phyloP scores from a whole-genome alignment of 495 filamentous ascomycete genomes.

The Neurospora sp. region DNA sequence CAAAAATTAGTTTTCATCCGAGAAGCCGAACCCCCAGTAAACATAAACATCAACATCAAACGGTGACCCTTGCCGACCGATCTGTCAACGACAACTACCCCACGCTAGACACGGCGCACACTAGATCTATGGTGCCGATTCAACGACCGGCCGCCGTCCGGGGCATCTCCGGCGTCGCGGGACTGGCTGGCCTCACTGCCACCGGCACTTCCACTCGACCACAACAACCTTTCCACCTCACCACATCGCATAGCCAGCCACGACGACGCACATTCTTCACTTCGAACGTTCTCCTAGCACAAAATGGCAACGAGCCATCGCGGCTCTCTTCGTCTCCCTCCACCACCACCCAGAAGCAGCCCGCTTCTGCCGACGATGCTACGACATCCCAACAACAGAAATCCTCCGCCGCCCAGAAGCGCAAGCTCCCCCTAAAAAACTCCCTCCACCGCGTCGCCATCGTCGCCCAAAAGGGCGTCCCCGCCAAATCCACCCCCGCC shows the following conservation, averaged over 20 bases:
- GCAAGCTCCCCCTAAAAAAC: conserved; percentile 35
- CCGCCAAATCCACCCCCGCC: conserved; percentile 7
- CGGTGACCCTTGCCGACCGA: neutral
- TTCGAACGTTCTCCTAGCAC: conserved; percentile 27
- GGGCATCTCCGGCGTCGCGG: conserved; percentile 2
- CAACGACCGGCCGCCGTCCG: conserved; percentile 9
- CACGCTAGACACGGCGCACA: neutral
- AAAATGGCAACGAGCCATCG: conserved; percentile 13
- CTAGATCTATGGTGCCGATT: conserved; percentile 12
- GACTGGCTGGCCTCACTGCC: neutral
- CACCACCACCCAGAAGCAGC: conserved; percentile 6
- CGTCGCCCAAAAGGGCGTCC: conserved; percentile 28
- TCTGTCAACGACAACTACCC: neutral
- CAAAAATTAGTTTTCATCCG: neutral
- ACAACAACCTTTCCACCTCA: conserved; percentile 4
- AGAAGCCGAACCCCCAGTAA: neutral
- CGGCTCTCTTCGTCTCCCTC: neutral
- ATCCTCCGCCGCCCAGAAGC: conserved; percentile 19
- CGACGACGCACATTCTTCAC: conserved; percentile 32
- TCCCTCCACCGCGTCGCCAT: conserved; percentile 34
- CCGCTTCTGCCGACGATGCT: neutral
- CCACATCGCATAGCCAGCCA: conserved; percentile 16
- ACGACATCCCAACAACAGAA: conserved; percentile 4
- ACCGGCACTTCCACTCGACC: conserved; percentile 22
- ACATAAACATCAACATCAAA: neutral